phyloP scores from a whole-genome alignment of 345 rosid genomes.

The Trapa incisa region DNA sequence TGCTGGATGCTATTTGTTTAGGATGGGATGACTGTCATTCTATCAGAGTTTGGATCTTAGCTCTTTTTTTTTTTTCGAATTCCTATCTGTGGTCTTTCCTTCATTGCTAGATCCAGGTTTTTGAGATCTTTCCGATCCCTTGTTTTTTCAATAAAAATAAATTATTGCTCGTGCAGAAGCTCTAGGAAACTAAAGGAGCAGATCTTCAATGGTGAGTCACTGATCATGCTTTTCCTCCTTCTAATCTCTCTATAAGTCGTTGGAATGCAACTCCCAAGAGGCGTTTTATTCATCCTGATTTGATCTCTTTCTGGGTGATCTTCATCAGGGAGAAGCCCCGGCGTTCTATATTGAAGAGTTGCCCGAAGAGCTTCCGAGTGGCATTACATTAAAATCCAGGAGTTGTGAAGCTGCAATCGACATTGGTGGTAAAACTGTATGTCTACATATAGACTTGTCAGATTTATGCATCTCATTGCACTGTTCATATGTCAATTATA shows the following conservation, averaged over 20 bases:
- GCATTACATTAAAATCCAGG: constrained; percentile 32
- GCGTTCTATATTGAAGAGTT: constrained; percentile 35
- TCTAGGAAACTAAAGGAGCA: constrained; percentile 34
- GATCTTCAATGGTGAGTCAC: constrained; percentile 72
- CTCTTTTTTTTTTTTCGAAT: neutral
- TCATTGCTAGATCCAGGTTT: constrained; percentile 20
- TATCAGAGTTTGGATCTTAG: neutral
- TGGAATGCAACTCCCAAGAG: neutral
- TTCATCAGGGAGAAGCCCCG: constrained; percentile 70
- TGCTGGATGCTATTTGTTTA: neutral
- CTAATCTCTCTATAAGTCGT: neutral
- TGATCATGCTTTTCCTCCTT: neutral
- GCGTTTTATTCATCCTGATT: constrained; percentile 1
- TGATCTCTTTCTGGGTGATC: constrained; percentile 14
- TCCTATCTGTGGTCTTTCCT: neutral
- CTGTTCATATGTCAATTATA: constrained; percentile 6
- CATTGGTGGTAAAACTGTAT: constrained; percentile 48
- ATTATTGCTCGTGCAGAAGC: constrained; percentile 39
- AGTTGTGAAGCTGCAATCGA: constrained; percentile 22
- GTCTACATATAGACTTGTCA: constrained; percentile 2
- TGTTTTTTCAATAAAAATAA: constrained; percentile 9
- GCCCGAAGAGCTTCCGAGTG: constrained; percentile 29
- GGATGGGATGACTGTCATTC: neutral
- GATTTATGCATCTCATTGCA: neutral
- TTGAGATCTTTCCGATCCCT: constrained; percentile 20